Evolutionary conservation across 768 basidiomycete genomes (phyloP).

Genomic region (Lanmaoa pseudosensibilis): DNA sequence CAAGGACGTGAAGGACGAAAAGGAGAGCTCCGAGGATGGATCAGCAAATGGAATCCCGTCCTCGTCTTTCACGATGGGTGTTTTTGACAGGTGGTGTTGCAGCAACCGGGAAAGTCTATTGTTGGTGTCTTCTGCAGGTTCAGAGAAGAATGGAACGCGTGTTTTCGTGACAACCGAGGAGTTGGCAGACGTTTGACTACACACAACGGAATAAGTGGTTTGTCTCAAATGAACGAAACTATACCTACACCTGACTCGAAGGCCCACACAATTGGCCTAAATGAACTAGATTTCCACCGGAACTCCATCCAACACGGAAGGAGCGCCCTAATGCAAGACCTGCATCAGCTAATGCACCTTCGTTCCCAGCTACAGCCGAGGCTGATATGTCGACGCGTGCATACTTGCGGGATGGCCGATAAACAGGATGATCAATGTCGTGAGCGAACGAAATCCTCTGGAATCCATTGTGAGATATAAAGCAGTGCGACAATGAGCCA

Average conservation of each 20-base stretch:
- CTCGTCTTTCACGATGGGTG: slow-evolving; percentile 69
- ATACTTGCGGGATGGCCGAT: slow-evolving; percentile 79
- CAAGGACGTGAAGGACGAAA: slow-evolving; percentile 72
- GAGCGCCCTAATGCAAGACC: slow-evolving; percentile 84
- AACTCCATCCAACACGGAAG: slow-evolving; percentile 90
- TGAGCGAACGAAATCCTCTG: slow-evolving; percentile 82
- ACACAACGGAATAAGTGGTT: slow-evolving; percentile 7
- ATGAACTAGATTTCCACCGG: slow-evolving; percentile 72
- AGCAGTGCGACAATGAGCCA: slow-evolving; percentile 11
- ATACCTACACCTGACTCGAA: slow-evolving; percentile 50
- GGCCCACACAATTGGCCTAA: slow-evolving; percentile 73
- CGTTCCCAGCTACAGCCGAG: slow-evolving; percentile 63
- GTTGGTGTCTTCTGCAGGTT: slow-evolving; percentile 33
- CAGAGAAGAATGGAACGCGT: slow-evolving; percentile 42
- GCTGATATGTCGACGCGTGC: slow-evolving; percentile 68
- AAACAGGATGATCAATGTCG: slow-evolving; percentile 62
- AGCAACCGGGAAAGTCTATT: slow-evolving; percentile 61
- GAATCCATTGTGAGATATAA: slow-evolving; percentile 3
- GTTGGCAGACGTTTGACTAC: slow-evolving; percentile 57
- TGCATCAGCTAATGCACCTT: slow-evolving; percentile 72
- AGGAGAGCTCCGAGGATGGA: slow-evolving; percentile 64
- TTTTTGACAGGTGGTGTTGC: slow-evolving; percentile 73
- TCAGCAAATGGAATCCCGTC: slow-evolving; percentile 68
- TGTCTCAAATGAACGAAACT: slow-evolving; percentile 1
- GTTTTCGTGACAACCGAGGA: slow-evolving; percentile 59